A percentile compares a stretch with the other conserved stretches of the same genome.
Conservation (phyloP, 2,329 filamentous ascomycete species). For the Berkeleyomyces rouxiae region DNA sequence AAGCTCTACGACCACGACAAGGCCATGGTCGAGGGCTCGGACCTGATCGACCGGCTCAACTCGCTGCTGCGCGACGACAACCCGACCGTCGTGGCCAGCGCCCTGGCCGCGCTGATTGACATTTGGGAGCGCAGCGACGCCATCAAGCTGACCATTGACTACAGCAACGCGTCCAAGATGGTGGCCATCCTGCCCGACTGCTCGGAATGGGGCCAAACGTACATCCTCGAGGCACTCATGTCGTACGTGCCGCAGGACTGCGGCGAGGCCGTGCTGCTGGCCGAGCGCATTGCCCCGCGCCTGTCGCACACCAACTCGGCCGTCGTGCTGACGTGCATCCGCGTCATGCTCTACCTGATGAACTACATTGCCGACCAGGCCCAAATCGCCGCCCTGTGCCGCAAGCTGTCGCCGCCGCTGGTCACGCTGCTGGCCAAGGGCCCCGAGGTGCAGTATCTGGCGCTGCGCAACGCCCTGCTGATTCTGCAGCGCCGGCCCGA, state of each 20-base stretch:
- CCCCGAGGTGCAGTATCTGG: constrained; percentile 94
- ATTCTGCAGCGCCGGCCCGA: constrained; percentile 88
- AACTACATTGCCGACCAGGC: constrained; percentile 94
- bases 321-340: constrained; percentile 88
- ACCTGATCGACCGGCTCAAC: constrained; percentile 85
- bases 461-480: constrained; percentile 78
- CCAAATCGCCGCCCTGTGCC: constrained; percentile 70
- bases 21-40: constrained; percentile 73
- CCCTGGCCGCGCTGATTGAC: constrained; percentile 79
- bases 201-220: constrained; percentile 98
- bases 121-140: constrained; percentile 97
- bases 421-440: constrained; percentile 92
- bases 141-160: constrained; percentile 96
- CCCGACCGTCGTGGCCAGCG: constrained; percentile 89
- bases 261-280: constrained; percentile 71
- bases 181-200: constrained; percentile 92
- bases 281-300: constrained; percentile 86
- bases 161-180: constrained; percentile 93
- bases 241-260: constrained; percentile 91
- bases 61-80: constrained; percentile 86
- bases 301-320: constrained; percentile 94
- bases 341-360: constrained; percentile 93
- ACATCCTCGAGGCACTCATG: constrained; percentile 94
- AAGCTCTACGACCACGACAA: constrained; percentile 96
- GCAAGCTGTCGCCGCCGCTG: constrained; percentile 84